Evolutionary conservation across 2,329 filamentous ascomycete genomes (phyloP).

Genomic region (Sclerotinia sclerotiorum): DNA sequence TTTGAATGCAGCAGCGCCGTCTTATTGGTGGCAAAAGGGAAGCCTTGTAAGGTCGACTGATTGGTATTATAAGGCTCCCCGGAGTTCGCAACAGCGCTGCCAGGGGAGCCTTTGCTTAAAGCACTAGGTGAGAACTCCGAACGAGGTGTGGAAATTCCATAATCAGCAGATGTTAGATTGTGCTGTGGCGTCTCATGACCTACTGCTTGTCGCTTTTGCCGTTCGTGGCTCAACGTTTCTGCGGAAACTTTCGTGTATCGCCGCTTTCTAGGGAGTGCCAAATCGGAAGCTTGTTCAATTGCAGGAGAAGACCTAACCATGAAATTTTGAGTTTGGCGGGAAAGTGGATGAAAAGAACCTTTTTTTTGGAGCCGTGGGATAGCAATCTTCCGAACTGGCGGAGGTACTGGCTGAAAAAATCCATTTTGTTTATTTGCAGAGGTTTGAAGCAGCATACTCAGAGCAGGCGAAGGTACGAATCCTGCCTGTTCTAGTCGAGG

Average conservation of each 20-base stretch:
- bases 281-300: neutral
- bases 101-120: neutral
- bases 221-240: neutral
- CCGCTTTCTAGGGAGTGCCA: neutral
- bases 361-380: neutral
- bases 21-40: neutral
- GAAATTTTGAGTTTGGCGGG: neutral
- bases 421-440: neutral
- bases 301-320: neutral
- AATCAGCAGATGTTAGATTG: neutral
- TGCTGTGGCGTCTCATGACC: neutral
- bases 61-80: neutral
- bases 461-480: neutral
- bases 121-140: no score
- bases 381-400: neutral
- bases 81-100: neutral
- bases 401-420: neutral
- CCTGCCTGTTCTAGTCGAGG: neutral
- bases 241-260: neutral
- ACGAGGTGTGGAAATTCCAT: neutral
- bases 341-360: neutral
- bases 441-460: neutral
- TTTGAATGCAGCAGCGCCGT: neutral
- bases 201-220: slow-evolving; percentile 1
- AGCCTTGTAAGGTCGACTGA: neutral